Conservation (phyloP, 345 rosid genomes). For the Firmiana major region DNA sequence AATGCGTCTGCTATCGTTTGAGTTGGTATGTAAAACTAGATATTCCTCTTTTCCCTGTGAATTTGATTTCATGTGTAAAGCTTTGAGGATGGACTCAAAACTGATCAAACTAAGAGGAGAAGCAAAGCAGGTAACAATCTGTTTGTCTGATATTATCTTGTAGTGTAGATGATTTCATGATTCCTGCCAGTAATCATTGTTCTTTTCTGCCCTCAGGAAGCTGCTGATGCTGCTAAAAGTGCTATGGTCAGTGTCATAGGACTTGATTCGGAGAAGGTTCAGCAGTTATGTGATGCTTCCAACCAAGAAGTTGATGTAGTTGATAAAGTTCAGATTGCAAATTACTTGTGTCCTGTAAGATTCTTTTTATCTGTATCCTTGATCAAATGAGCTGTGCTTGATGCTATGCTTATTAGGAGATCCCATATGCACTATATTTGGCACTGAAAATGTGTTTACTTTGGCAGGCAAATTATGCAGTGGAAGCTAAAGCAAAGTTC, state of each 20-base stretch:
- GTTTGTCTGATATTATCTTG: slow-evolving; percentile 1
- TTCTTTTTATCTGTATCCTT: slow-evolving; percentile 16
- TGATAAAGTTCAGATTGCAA: slow-evolving; percentile 91
- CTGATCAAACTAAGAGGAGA: slow-evolving; percentile 94
- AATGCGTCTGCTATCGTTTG: background rate
- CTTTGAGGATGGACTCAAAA: slow-evolving; percentile 94
- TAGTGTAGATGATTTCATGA: background rate
- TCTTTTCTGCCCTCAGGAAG: slow-evolving; percentile 54
- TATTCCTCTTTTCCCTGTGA: slow-evolving; percentile 11
- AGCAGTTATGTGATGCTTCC: slow-evolving; percentile 84
- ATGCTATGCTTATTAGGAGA: background rate
- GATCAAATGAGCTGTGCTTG: background rate
- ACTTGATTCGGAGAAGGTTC: slow-evolving; percentile 79
- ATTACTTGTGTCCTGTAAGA: slow-evolving; percentile 75
- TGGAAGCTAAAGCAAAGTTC: slow-evolving; percentile 85
- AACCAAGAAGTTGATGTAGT: slow-evolving; percentile 81
- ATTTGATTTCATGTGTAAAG: slow-evolving; percentile 32
- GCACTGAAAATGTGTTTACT: too few relatives aligned
- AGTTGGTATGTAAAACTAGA: background rate
- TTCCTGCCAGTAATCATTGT: slow-evolving; percentile 9
- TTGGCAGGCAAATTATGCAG: slow-evolving; percentile 87
- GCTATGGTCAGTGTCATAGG: slow-evolving; percentile 98
- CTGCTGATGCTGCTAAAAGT: slow-evolving; percentile 91
- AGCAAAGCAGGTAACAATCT: slow-evolving; percentile 81
- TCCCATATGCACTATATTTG: background rate